Evolutionary conservation across 768 basidiomycete genomes (phyloP), one percentile per base, ranked within the genome.

Genomic region (Lentinus brumalis): DNA sequence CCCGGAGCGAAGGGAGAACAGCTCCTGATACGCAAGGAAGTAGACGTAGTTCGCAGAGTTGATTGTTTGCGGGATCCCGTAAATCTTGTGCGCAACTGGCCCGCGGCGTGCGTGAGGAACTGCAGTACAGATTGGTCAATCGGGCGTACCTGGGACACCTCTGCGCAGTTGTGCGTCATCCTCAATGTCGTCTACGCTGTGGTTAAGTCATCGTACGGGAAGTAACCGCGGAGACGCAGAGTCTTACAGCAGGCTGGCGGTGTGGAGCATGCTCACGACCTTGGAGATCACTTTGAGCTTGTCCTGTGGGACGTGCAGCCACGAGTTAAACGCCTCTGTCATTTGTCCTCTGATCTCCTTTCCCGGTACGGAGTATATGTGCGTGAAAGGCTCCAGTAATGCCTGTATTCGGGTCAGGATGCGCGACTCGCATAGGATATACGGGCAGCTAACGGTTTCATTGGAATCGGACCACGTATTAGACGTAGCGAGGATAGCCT

Each of bases 31-130:
- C 0, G 96, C 96, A 45, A 94, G 83, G 70, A 98, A 99, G 71
- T 96, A 98, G 31, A 95, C 94, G 65, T 98, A 98, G 70, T 97
- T 98, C 0, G 96, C 96, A 0, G 90, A 87, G 72, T 99, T 99
- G 77, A 99, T 95, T 0, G 96, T 97, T 71, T 98, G 96, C 0
- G 96, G 94, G 3, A 97, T 77, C 1, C 96, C 96, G 67, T 96
- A 99, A 66, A 99, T 96, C 77, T 92, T 93, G 77, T 99, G 96
- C 0, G 93, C 86, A 26, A 96, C 96, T 88, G 26, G 2, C 4
- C 14, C 14, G 44, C 16, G 8, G 14, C 9, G 18, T 1, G 1
- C 46, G 7, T n/a, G 45, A 9, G 54, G 40, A 35, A 45, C 18
- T 14, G 14, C 3, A 18, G 40, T 39, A 18, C 39, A 35, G 47